A percentile compares a stretch with the other conserved stretches of the same genome.
phyloP scores from a whole-genome alignment of 305 asterid genomes.

The Euphrasia arctica region DNA sequence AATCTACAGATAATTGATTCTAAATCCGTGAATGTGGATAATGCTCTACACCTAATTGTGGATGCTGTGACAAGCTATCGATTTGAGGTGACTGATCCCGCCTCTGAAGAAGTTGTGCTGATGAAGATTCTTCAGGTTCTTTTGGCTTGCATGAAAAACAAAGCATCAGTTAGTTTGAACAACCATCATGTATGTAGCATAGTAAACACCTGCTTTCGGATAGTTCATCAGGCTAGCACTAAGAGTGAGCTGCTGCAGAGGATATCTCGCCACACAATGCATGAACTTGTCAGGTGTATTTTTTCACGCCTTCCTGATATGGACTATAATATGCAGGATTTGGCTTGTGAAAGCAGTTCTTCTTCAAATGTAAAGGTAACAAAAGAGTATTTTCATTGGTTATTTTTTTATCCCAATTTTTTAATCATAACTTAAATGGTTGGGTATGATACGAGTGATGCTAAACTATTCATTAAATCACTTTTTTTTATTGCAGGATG shows the following conservation, averaged over 20 bases:
- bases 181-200: slow-evolving; percentile 92
- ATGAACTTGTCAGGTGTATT: slow-evolving; percentile 85
- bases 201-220: slow-evolving; percentile 83
- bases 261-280: slow-evolving; percentile 95
- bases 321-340: slow-evolving; percentile 29
- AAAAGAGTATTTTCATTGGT: slow-evolving; percentile 2
- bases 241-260: slow-evolving; percentile 92
- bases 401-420: slow-evolving; percentile 3
- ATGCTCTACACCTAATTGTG: slow-evolving; percentile 78
- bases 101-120: slow-evolving; percentile 95
- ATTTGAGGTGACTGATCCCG: slow-evolving; percentile 98
- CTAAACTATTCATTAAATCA: slow-evolving; percentile 22
- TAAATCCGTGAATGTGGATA: slow-evolving; percentile 66
- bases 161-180: slow-evolving; percentile 71
- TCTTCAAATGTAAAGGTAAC: slow-evolving; percentile 53
- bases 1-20: slow-evolving; percentile 75
- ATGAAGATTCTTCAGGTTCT: slow-evolving; percentile 99
- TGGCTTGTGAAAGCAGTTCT: slow-evolving; percentile 37
- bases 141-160: slow-evolving; percentile 94
- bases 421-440: slow-evolving; percentile 7
- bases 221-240: slow-evolving; percentile 94
- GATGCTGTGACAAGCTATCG: slow-evolving; percentile 99
- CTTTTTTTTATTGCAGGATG: slow-evolving; percentile 35
- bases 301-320: slow-evolving; percentile 72
- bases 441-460: slow-evolving; percentile 8